Conservation (phyloP, 2,329 filamentous ascomycete species). For the Penicillium oxalicum region DNA sequence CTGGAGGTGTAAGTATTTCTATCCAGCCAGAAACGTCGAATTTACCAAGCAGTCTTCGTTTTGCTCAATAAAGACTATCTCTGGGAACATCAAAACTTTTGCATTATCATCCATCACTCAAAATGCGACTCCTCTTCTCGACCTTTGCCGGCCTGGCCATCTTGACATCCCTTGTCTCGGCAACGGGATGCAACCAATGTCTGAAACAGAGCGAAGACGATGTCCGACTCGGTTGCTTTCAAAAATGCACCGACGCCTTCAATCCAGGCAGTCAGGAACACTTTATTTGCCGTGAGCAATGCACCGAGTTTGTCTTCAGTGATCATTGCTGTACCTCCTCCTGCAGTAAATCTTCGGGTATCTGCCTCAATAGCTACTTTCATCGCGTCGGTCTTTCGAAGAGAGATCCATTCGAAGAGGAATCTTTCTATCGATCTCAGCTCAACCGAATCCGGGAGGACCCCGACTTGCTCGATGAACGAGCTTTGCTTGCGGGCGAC, state of each 20-base stretch:
- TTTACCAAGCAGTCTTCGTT: too few species aligned
- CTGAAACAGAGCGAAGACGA: background rate
- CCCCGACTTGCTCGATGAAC: background rate
- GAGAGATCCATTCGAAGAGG: background rate
- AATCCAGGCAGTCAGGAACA: background rate
- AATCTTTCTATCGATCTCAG: background rate
- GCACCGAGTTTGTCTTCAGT: background rate
- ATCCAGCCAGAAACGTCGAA: too few species aligned
- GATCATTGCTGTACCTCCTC: background rate
- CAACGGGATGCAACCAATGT: background rate
- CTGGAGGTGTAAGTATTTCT: too few species aligned
- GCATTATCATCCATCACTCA: background rate
- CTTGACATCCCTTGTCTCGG: background rate
- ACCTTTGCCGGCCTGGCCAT: background rate
- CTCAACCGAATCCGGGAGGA: background rate
- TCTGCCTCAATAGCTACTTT: background rate
- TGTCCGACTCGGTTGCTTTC: background rate
- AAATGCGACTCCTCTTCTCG: background rate
- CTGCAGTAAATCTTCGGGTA: background rate
- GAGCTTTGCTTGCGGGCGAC: background rate
- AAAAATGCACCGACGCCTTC: background rate
- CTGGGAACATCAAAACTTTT: too few species aligned
- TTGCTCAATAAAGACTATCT: too few species aligned
- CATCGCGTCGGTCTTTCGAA: background rate
- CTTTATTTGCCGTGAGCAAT: background rate